A percentile compares a stretch with the other conserved stretches of the same genome.
Evolutionary conservation across 129 eudicot species (phyloP).

Genomic region (Deinandra increscens): DNA sequence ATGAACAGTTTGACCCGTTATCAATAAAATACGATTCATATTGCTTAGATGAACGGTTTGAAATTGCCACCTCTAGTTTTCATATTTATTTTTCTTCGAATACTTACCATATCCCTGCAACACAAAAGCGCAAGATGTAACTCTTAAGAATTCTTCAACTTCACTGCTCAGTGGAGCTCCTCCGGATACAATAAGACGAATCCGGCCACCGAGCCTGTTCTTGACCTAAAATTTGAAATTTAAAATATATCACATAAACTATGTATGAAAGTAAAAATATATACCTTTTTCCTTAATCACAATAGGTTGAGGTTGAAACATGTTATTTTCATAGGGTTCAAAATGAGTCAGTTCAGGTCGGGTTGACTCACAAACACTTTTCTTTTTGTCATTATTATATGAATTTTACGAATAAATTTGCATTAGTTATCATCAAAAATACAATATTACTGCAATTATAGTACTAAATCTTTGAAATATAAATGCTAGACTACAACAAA

Average conservation of each 20-base stretch:
- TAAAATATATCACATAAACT: background rate
- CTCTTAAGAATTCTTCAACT: slow-evolving; percentile 92
- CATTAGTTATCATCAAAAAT: background rate
- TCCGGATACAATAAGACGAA: slow-evolving; percentile 91
- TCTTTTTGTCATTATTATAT: no score
- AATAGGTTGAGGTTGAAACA: background rate
- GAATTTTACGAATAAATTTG: background rate
- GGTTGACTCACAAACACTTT: background rate
- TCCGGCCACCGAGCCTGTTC: slow-evolving; percentile 73
- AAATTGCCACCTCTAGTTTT: background rate
- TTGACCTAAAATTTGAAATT: slow-evolving; percentile 49
- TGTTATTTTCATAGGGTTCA: background rate
- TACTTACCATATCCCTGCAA: slow-evolving; percentile 89
- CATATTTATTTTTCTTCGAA: background rate
- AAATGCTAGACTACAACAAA: background rate
- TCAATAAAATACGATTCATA: background rate
- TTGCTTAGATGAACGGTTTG: background rate
- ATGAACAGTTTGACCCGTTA: background rate
- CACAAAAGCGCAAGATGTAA: slow-evolving; percentile 95
- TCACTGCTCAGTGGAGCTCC: slow-evolving; percentile 92
- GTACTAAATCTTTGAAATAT: background rate
- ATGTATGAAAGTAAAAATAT: no score
- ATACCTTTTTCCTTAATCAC: background rate
- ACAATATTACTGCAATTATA: background rate
- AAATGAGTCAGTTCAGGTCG: background rate